Percentiles rank a stretch among this genome's conserved stretches.
Evolutionary conservation across 352 stramenopile species (phyloP).

Genomic region (Achlya hypogyna): DNA sequence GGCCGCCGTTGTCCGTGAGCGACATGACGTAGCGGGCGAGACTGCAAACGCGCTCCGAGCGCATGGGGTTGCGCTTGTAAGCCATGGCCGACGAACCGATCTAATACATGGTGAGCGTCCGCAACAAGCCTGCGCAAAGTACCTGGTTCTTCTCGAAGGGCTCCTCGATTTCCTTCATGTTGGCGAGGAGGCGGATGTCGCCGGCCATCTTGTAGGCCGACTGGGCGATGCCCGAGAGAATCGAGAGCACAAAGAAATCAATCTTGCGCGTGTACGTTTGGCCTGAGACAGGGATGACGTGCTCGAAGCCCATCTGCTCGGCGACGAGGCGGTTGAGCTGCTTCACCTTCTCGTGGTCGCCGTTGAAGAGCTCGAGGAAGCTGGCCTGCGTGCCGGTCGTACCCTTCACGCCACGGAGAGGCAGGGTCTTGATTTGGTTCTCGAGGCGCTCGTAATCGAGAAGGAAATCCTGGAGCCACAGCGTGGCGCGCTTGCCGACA

Average conservation of each 20-base stretch:
- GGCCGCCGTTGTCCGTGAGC: constrained; percentile 92
- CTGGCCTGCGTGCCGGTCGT: constrained; percentile 98
- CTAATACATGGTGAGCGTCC: constrained; percentile 18
- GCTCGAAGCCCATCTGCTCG: constrained; percentile 96
- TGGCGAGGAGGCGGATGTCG: constrained; percentile 97
- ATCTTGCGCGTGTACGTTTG: constrained; percentile 99
- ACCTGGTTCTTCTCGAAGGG: constrained; percentile 88
- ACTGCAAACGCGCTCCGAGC: constrained; percentile 96
- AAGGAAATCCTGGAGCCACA: constrained; percentile 98
- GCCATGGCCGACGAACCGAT: constrained; percentile 98
- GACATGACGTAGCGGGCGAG: constrained; percentile 97
- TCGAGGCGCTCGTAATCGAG: constrained; percentile 94
- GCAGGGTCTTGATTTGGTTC: constrained; percentile 93
- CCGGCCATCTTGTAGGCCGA: constrained; percentile 99
- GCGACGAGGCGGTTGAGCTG: constrained; percentile 94
- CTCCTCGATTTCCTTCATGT: constrained; percentile 99
- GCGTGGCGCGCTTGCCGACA: constrained; percentile 94
- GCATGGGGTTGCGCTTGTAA: constrained; percentile 99
- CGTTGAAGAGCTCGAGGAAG: constrained; percentile 98
- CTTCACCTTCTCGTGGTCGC: constrained; percentile 98
- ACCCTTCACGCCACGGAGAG: constrained; percentile 97
- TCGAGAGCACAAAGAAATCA: constrained; percentile 93
- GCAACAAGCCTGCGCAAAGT: neutral
- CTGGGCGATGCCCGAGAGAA: constrained; percentile 95
- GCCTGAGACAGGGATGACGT: constrained; percentile 94